Evolutionary conservation across 306 rosid species (phyloP).

Genomic region (Quercus wislizeni): DNA sequence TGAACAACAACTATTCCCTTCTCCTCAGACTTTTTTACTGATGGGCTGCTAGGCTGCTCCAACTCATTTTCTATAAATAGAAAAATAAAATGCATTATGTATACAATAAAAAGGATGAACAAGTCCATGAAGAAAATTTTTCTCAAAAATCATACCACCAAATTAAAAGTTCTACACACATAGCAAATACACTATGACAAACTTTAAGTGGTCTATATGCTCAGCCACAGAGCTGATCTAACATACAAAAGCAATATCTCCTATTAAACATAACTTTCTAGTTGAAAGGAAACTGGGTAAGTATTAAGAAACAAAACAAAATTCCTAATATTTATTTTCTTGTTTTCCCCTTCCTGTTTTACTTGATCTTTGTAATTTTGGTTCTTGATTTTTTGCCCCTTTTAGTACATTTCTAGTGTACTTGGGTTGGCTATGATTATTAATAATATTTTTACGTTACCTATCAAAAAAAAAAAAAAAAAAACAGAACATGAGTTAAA

Average conservation of each 20-base stretch:
- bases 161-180: background rate
- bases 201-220: background rate
- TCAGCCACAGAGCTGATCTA: background rate
- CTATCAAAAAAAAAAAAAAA: too few relatives aligned
- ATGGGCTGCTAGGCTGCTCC: constrained; percentile 95
- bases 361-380: too few relatives aligned
- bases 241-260: background rate
- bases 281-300: background rate
- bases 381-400: too few relatives aligned
- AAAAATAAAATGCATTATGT: constrained; percentile 15
- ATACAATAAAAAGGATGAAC: background rate
- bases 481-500: background rate
- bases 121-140: background rate
- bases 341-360: too few relatives aligned
- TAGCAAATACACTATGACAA: background rate
- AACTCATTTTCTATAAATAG: constrained; percentile 59
- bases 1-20: constrained; percentile 80
- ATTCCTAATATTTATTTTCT: background rate
- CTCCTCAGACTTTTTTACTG: constrained; percentile 86
- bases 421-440: too few relatives aligned
- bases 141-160: background rate
- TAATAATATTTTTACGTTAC: too few relatives aligned
- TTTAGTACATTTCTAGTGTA: too few relatives aligned
- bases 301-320: background rate
- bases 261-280: background rate